Base-by-base conservation (phyloP, 2,329 filamentous ascomycete species). In the Fusarium bactridioides region DNA sequence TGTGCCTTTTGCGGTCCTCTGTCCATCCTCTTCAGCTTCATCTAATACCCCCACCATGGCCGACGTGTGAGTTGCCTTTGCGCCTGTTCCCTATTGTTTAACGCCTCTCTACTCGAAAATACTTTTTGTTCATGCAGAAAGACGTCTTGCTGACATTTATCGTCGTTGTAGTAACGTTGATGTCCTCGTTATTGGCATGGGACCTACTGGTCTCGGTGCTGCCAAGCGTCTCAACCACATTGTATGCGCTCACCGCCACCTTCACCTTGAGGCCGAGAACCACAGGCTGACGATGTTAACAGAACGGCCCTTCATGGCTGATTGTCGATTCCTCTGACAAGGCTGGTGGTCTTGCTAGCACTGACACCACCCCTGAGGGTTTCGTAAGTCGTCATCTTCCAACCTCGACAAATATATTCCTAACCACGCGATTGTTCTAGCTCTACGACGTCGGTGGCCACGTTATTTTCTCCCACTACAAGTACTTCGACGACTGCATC, bases 391-490 rank as follows among this genome's bases (percentile, higher is more conserved):
- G 33, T 69, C 58, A 50, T 48, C 67, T 64, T 63, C 40, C n/a
- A 40, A 21, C 38, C 60, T 54, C 47, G 50, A 55, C 43, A 12
- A 29, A 63, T 71, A 51, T 66, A 21, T 65, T 10, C 45, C 74
- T 78, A 78, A 78, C 56, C 37, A 18, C 10, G 10, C 18, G 33
- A 38, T 53, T 53, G 27, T 27, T 66, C 27, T 80, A 97, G 95
- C 90, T 99, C 79, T 99, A 98, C 89, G 96, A 99, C 85, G 96
- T 99, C 78, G 95, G 95, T 82, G 95, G 95, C 78, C 95, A 98
- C 85, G 95, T 98, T 85, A 98, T 98, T 86, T 98, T 98, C 90
- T 98, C 95, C 78, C 95, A 98, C 90, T 99, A 99, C 92, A 98
- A 98, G 87, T 99, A 99, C 91, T 99, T 99, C 83, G 96, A 99